Evolutionary conservation across 2,329 filamentous ascomycete species (phyloP), one percentile per base, ranked within the genome.

Genomic region (Botryotinia narcissicola): DNA sequence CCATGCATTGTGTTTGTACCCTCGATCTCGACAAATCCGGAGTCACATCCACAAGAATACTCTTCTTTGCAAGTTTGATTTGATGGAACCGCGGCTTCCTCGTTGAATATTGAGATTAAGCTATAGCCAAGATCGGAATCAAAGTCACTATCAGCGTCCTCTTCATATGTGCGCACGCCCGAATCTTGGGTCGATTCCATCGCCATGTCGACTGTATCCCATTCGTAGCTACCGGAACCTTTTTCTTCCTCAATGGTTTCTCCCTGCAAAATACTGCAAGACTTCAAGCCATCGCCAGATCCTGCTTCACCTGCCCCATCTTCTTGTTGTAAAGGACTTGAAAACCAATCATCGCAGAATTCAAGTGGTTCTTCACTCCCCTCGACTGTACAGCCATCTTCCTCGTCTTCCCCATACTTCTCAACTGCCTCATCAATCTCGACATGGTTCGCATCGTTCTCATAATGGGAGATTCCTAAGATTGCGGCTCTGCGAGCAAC

Each of bases 331-430:
- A 22, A 18, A 57, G 29, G 25, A 44, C n/a, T 37, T 44, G 18
- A n/a, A 10, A 69, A 69, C 66, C 66, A 69, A 20, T 69, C 10
- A 69, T 69, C 48, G 29, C 40, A n/a, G 22, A 69, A 69, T 29
- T 57, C 48, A 42, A 69, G 66, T 32, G 48, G 66, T 6, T 69
- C 66, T 0, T 35, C 66, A 32, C 54, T n/a, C 9, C 8, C 35
- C n/a, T 69, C 66, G 6, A 69, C 8, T 32, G 37, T 57, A 7
- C 5, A 57, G 18, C 48, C 66, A 18, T 57, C 66, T 20, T 57
- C 48, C 16, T 54, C 32, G 3, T 32, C 10, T 22, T 40, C 18
- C 0, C 35, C 48, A 25, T 29, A 16, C 12, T 54, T 25, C 18
- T 14, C 35, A 5, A 16, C 9, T 57, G 18, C 10, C 37, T 42